Evolutionary conservation across 345 rosid species (phyloP).

Genomic region (Arabidopsis arenosa): DNA sequence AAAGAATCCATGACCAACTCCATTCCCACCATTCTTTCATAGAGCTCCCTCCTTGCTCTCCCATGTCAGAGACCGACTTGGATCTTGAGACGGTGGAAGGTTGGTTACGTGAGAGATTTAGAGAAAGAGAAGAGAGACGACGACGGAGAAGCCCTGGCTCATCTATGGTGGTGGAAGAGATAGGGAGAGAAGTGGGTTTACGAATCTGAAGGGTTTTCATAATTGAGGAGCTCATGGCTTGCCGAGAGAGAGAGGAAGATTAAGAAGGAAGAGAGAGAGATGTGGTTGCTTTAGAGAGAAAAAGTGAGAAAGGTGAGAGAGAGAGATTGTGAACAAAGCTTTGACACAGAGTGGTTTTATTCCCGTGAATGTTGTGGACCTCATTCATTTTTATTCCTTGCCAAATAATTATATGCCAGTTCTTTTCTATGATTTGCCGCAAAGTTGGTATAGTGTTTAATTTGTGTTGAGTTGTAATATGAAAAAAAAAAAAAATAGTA

Average conservation of each 20-base stretch:
- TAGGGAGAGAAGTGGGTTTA: slow-evolving; percentile 51
- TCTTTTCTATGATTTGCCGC: not conserved
- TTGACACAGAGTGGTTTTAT: slow-evolving; percentile 48
- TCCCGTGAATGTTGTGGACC: slow-evolving; percentile 22
- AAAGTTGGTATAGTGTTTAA: slow-evolving; percentile 16
- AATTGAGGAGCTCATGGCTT: slow-evolving; percentile 46
- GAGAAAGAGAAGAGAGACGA: slow-evolving; percentile 72
- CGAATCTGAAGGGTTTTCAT: slow-evolving; percentile 58
- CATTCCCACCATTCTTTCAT: slow-evolving; percentile 82
- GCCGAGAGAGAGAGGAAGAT: not conserved
- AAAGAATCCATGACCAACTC: slow-evolving; percentile 77
- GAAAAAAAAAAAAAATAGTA: not conserved
- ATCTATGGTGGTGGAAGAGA: slow-evolving; percentile 46
- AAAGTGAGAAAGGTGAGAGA: slow-evolving; percentile 32
- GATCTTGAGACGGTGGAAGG: slow-evolving; percentile 56
- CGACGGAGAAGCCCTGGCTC: slow-evolving; percentile 53
- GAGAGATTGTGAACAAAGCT: slow-evolving; percentile 49
- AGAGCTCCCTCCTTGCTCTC: slow-evolving; percentile 56
- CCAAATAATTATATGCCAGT: slow-evolving; percentile 25
- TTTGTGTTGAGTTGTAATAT: not conserved
- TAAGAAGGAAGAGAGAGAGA: not conserved
- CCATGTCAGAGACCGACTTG: slow-evolving; percentile 62
- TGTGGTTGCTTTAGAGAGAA: slow-evolving; percentile 16
- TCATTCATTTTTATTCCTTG: slow-evolving; percentile 8
- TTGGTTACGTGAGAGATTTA: slow-evolving; percentile 47